Base-by-base conservation (phyloP, 768 basidiomycete genomes). In the Tricholoma saponaceum region DNA sequence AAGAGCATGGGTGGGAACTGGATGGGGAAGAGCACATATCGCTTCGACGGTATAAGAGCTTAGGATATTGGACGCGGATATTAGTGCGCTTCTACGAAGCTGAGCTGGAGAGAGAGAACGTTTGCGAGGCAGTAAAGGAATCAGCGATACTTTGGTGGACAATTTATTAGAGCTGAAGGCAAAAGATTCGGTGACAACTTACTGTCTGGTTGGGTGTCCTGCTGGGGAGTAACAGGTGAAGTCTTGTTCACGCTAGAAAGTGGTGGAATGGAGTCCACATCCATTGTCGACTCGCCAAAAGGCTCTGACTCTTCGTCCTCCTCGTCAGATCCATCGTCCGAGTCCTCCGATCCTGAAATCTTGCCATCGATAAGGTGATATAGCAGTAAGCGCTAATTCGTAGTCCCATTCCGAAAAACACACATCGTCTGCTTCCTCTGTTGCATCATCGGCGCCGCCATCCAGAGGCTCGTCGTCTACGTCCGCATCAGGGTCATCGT, bases 11-110 rank as follows among this genome's bases (percentile, higher is more conserved):
- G 91, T 93, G 4, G 93, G 86, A 4, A 83, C 85, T 4, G 93
- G 93, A 61, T 95, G 90, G 1, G 95, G 92, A 56, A 98, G 83
- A 18, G 93, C 93, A 60, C 90, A 92, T 59, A 96, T 84, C 16
- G 95, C 94, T 72, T 96, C 95, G 5, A 97, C 87, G 6, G 88
- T 87, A 68, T 87, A 92, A 0, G 90, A 81, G 65, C 66, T 63
- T 44, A 65, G 58, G 64, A 69, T 57, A 50, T 3, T 50, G 9
- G 14, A 18, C 60, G 72, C 64, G 49, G 73, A 71, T 56, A 67
- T 60, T 12, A 88, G 61, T 8, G 67, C 67, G 32, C 73, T 75
- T 64, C 77, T 83, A 28, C 87, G 85, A 25, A 77, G 61, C 46
- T 76, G 76, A 12, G 84, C 82, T 7, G 81, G 86, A 2, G 84